These are phyloP conservation scores for Lentinula edodes DNA, from an alignment of 768 basidiomycete species.

Conservation along the genomic window DNA sequence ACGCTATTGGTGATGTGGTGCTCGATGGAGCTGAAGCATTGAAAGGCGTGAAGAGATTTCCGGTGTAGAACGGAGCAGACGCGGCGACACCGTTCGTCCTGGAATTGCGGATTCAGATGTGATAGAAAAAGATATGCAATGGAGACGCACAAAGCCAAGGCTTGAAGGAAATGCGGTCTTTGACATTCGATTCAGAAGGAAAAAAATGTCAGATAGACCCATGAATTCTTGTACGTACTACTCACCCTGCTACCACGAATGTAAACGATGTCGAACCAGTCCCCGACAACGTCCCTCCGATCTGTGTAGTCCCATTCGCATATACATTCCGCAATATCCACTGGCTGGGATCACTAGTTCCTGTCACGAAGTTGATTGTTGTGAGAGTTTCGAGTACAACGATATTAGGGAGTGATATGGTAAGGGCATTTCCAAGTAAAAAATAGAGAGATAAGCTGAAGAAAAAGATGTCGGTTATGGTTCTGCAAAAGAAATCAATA, in stretches of 20 bases:
- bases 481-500: background rate
- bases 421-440: background rate
- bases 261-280: background rate
- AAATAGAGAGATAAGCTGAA: background rate
- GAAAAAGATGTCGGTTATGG: background rate
- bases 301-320: background rate
- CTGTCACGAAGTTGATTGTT: background rate
- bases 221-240: background rate
- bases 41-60: background rate
- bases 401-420: background rate
- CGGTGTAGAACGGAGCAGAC: background rate
- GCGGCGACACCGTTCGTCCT: background rate
- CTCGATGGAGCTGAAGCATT: background rate
- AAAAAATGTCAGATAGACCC: background rate
- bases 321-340: background rate
- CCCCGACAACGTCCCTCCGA: background rate
- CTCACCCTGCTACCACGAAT: background rate
- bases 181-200: too few relatives aligned
- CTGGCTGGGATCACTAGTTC: background rate
- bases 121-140: background rate
- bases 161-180: background rate
- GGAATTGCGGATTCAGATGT: background rate
- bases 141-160: background rate
- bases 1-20: background rate
- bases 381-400: background rate